Conservation (phyloP, 2,329 filamentous ascomycete species). For the Ophiostoma pallidulum region DNA sequence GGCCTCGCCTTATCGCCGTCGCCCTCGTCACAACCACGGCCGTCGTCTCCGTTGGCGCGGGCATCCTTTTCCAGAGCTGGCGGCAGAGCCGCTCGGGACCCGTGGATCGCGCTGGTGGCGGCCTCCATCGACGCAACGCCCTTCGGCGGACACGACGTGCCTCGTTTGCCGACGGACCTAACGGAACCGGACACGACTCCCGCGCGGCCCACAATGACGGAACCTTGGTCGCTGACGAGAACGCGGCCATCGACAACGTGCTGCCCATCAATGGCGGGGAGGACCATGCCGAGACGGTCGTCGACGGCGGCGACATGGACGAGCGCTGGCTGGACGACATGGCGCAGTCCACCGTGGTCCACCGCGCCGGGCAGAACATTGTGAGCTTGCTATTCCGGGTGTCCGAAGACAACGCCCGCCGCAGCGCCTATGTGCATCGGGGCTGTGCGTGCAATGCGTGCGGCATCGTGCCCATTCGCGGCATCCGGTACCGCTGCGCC, state of each 20-base stretch:
- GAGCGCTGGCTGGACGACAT: slow-evolving; percentile 46
- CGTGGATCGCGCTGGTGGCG: background rate
- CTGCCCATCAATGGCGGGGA: background rate
- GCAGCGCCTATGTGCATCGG: slow-evolving; percentile 83
- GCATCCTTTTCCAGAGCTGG: slow-evolving; percentile 12
- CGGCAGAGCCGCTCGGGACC: background rate
- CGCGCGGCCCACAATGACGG: slow-evolving; percentile 11
- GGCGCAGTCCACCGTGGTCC: slow-evolving; percentile 29
- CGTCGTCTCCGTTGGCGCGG: slow-evolving; percentile 13
- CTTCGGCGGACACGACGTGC: slow-evolving; percentile 15
- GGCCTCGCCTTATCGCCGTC: slow-evolving; percentile 15
- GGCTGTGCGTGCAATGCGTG: slow-evolving; percentile 90
- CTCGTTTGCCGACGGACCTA: slow-evolving; percentile 16
- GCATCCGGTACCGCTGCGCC: slow-evolving; percentile 85
- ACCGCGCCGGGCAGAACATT: slow-evolving; percentile 63
- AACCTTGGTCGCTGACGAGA: background rate
- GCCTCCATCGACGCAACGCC: slow-evolving; percentile 17
- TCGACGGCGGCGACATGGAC: slow-evolving; percentile 28
- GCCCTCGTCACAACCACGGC: slow-evolving; percentile 14
- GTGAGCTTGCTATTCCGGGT: slow-evolving; percentile 83
- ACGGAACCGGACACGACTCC: slow-evolving; percentile 22
- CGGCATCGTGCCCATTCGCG: slow-evolving; percentile 77
- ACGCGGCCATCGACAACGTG: background rate
- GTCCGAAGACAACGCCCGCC: slow-evolving; percentile 81
- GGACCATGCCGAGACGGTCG: slow-evolving; percentile 19